These are phyloP conservation scores for Suhomyces prunicola DNA, from an alignment of 805 yeast species.

Conservation along the genomic window DNA sequence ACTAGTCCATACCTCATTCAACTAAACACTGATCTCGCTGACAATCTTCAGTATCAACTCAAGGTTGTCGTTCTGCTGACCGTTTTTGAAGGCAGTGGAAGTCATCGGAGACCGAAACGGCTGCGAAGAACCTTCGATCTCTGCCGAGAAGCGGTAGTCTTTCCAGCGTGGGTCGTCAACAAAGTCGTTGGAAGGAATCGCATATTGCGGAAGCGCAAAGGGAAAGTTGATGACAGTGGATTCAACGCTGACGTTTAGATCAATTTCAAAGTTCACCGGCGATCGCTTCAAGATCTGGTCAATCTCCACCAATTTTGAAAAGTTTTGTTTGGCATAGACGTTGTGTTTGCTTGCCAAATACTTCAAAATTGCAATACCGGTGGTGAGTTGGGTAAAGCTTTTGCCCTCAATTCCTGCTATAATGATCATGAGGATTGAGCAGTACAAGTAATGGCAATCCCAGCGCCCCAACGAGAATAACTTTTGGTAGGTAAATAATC, in stretches of 20 bases:
- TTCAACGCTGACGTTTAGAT: conserved; percentile 13
- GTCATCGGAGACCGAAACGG: not conserved
- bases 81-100: not conserved
- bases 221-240: conserved; percentile 1
- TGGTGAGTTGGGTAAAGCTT: conserved; percentile 15
- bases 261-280: conserved; percentile 19
- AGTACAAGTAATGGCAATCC: conserved; percentile 39
- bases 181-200: conserved; percentile 7
- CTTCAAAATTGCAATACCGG: conserved; percentile 30
- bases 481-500: conserved; percentile 25
- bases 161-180: conserved; percentile 3
- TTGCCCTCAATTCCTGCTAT: conserved; percentile 23
- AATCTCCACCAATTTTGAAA: conserved; percentile 28
- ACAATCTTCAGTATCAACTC: not conserved
- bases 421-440: conserved; percentile 28
- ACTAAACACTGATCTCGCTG: not conserved
- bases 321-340: conserved; percentile 31
- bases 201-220: conserved; percentile 2
- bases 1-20: too few relatives aligned
- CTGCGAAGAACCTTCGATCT: not conserved
- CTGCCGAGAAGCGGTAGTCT: conserved; percentile 1
- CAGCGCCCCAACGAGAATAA: conserved; percentile 36
- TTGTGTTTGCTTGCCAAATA: conserved; percentile 34
- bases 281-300: conserved; percentile 19
- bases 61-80: not conserved